A percentile compares a stretch with the other conserved stretches of the same genome.
These are phyloP conservation scores for Platanthera guangdongensis DNA, from an alignment of 106 monocot species.

Conservation along the genomic window DNA sequence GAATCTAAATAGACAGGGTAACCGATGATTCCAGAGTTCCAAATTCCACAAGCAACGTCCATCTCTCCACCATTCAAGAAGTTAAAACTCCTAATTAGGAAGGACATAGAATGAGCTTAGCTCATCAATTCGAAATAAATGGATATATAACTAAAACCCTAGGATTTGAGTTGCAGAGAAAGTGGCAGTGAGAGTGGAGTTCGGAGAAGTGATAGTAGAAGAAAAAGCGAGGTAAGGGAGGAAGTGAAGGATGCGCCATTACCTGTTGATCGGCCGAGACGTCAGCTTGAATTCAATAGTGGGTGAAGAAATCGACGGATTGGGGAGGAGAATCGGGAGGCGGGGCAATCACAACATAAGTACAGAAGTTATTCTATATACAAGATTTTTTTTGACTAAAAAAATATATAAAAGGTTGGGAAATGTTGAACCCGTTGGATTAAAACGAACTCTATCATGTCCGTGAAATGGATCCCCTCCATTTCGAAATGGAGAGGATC, in stretches of 20 bases:
- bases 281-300: neutral
- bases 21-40: conserved; percentile 18
- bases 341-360: no score
- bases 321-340: neutral
- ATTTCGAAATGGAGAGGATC: no score
- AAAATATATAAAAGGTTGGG: no score
- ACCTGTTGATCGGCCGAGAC: neutral
- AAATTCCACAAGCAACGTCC: conserved; percentile 50
- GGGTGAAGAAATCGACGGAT: neutral
- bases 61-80: conserved; percentile 22
- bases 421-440: no score
- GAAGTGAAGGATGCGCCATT: neutral
- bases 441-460: no score
- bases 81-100: neutral
- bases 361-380: no score
- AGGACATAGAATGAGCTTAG: neutral
- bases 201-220: neutral
- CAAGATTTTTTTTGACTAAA: no score
- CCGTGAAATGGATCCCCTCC: no score
- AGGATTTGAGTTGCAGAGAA: neutral
- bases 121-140: conserved; percentile 1
- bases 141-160: neutral
- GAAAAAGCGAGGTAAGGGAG: neutral
- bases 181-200: neutral
- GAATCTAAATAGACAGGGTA: conserved; percentile 15